phyloP scores from a whole-genome alignment of 345 rosid species.

The Barbarea vulgaris region DNA sequence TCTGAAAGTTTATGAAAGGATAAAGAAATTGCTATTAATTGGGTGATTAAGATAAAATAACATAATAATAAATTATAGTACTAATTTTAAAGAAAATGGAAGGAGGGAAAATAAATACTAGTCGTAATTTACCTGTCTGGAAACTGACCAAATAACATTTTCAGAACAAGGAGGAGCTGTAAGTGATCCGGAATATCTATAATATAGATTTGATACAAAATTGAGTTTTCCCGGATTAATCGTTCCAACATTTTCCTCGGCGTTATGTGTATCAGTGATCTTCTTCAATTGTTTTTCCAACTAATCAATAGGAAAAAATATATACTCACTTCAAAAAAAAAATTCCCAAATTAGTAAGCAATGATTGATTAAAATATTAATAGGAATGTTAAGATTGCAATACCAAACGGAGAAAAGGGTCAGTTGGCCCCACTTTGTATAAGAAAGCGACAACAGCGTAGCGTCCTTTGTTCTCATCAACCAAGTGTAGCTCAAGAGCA shows the following conservation, averaged over 20 bases:
- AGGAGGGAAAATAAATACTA: neutral
- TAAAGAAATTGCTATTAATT: neutral
- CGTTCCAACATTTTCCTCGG: slow-evolving; percentile 45
- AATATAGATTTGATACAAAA: slow-evolving; percentile 55
- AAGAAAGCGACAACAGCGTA: slow-evolving; percentile 55
- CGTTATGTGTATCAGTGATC: slow-evolving; percentile 33
- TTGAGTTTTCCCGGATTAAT: slow-evolving; percentile 51
- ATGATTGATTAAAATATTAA: neutral
- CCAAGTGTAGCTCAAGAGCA: slow-evolving; percentile 73
- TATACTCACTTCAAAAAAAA: too few relatives aligned
- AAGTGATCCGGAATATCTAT: slow-evolving; percentile 81
- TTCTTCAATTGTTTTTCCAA: slow-evolving; percentile 42
- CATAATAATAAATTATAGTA: neutral
- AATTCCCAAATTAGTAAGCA: too few relatives aligned
- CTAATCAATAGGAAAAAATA: slow-evolving; percentile 36
- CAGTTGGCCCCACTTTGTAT: slow-evolving; percentile 52
- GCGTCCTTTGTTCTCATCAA: slow-evolving; percentile 48
- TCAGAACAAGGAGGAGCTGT: slow-evolving; percentile 82
- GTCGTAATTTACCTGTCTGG: slow-evolving; percentile 47
- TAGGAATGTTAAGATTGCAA: neutral
- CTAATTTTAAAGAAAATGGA: neutral
- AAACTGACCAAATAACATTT: slow-evolving; percentile 66
- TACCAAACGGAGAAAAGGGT: slow-evolving; percentile 63
- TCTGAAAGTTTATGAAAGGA: slow-evolving; percentile 40
- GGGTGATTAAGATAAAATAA: neutral